Evolutionary conservation across 257 asterid species (phyloP), one percentile per base, ranked within the genome.

Genomic region (Lavandula angustifolia): DNA sequence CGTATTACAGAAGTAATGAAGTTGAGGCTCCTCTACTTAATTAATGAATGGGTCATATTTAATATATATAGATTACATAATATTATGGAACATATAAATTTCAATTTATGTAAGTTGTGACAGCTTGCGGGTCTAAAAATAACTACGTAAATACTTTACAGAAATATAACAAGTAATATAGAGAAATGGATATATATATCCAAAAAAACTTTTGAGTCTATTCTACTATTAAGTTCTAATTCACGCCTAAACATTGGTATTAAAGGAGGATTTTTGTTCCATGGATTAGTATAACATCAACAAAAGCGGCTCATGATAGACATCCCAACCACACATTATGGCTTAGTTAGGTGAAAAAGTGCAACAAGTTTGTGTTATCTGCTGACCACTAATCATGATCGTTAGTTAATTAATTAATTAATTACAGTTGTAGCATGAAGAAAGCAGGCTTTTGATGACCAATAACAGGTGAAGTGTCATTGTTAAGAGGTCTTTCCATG

Each of bases 391-490:
- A 49, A 41, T 37, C 49, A 43, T 46, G 43, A 54, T 6, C 31
- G 2, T 22, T 22, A 22, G 27, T 22, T 9, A 59, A 31, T 31
- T 16, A 44, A 33, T 16, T 35, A 3, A 16, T 22, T 29, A 44
- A 37, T 58, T 27, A 38, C 7, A 51, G 7, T 13, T 52, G 40
- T 44, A 41, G 58, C 37, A 59, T 38, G 31, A n/a, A 40, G 16
- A 9, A 32, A 22, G 52, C 51, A 58, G 29, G 35, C 69, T 46
- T 6, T 48, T 1, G 49, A 70, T 70, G 69, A 75, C 59, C 27
- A 22, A 48, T 16, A 70, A 74, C 34, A 53, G 73, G 74, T 69
- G 11, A 64, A 48, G 64, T 68, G 91, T 78, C 81, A 22, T 73
- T 69, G 70, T 75, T 70, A 76, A 53, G 70, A 72, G 73, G 81